Conservation (phyloP, 257 asterid species). For the Orobanche coerulescens region DNA sequence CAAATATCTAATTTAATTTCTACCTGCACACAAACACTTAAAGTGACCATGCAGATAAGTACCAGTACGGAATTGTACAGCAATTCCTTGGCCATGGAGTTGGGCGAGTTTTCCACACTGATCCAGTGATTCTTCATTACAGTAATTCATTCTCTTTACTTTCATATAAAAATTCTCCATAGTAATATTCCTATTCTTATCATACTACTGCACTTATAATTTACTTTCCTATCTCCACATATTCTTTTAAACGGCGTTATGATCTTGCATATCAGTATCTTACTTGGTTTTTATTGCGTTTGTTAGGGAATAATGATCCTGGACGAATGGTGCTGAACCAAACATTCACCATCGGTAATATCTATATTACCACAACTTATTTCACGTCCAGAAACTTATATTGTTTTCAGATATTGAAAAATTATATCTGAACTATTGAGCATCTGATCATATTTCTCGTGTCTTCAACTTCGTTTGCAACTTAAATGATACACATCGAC, state of each 20-base stretch:
- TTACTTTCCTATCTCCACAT: background rate
- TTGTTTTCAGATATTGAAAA: background rate
- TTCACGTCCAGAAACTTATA: background rate
- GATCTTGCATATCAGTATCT: background rate
- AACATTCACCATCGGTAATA: constrained; percentile 87
- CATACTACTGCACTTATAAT: background rate
- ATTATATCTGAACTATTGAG: background rate
- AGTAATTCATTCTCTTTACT: constrained; percentile 45
- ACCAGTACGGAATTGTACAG: constrained; percentile 73
- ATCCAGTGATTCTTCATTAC: constrained; percentile 79
- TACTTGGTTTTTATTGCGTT: constrained; percentile 3
- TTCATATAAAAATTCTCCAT: background rate
- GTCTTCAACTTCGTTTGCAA: background rate
- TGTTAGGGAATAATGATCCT: constrained; percentile 61
- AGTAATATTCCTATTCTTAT: background rate
- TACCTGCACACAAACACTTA: constrained; percentile 15
- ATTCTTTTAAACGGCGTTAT: too few species aligned
- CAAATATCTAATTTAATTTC: background rate
- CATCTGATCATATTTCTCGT: background rate
- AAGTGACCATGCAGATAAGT: constrained; percentile 87
- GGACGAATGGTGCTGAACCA: constrained; percentile 86
- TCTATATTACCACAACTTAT: constrained; percentile 6
- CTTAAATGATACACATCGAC: too few species aligned
- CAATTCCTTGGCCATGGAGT: constrained; percentile 98
- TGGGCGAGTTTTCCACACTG: constrained; percentile 83